phyloP scores from a whole-genome alignment of 1,284 basidiomycete species.

The Marasmius tenuissimus region DNA sequence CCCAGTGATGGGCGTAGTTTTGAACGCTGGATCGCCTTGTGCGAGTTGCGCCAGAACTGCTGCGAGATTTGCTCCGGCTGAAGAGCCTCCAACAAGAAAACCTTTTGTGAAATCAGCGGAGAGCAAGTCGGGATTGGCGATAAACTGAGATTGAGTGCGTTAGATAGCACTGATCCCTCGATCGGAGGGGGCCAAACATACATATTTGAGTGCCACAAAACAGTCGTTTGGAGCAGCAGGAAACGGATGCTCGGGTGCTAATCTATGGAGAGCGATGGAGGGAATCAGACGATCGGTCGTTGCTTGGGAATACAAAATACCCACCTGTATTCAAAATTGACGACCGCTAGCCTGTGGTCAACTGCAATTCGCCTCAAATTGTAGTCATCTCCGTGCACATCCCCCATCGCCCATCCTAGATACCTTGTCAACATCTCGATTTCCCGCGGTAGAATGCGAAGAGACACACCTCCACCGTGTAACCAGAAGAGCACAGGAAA shows the following conservation, averaged over 20 bases:
- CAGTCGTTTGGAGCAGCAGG: neutral
- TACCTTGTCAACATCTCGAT: neutral
- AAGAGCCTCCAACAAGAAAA: slow-evolving; percentile 11
- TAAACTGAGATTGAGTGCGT: neutral
- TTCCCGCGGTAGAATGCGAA: neutral
- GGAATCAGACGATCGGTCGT: neutral
- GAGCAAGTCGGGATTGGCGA: neutral
- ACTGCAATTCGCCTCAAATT: neutral
- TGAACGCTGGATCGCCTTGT: slow-evolving; percentile 14
- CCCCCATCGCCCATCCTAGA: neutral
- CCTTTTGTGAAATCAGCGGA: slow-evolving; percentile 7
- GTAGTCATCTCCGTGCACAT: neutral
- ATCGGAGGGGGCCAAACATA: neutral
- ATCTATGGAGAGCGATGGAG: neutral
- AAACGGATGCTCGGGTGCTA: neutral
- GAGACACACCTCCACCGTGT: neutral
- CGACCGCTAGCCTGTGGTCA: neutral
- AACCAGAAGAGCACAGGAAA: neutral
- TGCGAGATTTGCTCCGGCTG: slow-evolving; percentile 9
- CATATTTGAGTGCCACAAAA: neutral
- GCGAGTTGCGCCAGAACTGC: slow-evolving; percentile 9
- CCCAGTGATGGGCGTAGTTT: slow-evolving; percentile 7
- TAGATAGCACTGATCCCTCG: neutral
- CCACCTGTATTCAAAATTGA: neutral
- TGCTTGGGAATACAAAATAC: neutral